phyloP scores from a whole-genome alignment of 768 basidiomycete species.

The Filobasidium floriforme region DNA sequence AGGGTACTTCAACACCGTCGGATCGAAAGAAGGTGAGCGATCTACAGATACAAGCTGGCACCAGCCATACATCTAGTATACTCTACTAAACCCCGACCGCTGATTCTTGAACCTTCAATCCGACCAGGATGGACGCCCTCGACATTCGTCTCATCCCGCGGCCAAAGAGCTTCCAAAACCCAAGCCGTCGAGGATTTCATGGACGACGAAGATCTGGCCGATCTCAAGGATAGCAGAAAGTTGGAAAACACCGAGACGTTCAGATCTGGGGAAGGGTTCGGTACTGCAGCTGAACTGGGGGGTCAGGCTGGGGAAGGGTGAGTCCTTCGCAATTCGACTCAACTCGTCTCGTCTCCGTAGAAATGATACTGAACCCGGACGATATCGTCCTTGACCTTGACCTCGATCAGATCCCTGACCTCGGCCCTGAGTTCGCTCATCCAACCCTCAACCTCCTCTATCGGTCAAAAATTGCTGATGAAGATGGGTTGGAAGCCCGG shows the following conservation, averaged over 20 bases:
- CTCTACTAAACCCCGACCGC: too few species aligned
- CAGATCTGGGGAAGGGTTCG: conserved; percentile 61
- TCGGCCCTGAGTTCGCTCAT: conserved; percentile 51
- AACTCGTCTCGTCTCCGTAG: too few species aligned
- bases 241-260: conserved; percentile 64
- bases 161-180: conserved; percentile 51
- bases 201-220: conserved; percentile 95
- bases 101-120: too few species aligned
- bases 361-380: too few species aligned
- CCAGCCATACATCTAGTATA: too few species aligned
- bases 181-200: conserved; percentile 80
- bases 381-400: too few species aligned
- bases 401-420: conserved; percentile 60
- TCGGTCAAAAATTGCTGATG: conserved; percentile 75
- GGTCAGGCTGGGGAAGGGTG: conserved; percentile 53
- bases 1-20: conserved; percentile 92
- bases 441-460: conserved; percentile 67
- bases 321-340: too few species aligned
- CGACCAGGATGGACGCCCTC: conserved; percentile 82
- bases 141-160: conserved; percentile 82
- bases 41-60: neutral
- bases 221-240: conserved; percentile 63
- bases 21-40: conserved; percentile 81
- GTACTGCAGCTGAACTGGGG: conserved; percentile 45
- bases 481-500: conserved; percentile 95